Evolutionary conservation across 2,329 filamentous ascomycete species (phyloP), one percentile per base, ranked within the genome.

Genomic region (Chaetomium sp.): DNA sequence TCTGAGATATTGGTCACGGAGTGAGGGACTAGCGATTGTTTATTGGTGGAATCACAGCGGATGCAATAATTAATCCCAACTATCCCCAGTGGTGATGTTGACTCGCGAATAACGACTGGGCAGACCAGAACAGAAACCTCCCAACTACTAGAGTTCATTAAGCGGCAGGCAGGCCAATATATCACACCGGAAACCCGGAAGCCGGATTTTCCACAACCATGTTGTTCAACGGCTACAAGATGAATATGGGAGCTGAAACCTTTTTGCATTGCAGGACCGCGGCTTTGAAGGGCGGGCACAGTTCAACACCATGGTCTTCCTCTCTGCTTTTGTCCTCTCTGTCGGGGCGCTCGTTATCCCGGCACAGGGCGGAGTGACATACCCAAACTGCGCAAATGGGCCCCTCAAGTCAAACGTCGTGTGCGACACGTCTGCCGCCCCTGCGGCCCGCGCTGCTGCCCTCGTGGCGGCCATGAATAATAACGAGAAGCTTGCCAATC

Each of bases 401-500:
- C 60, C 67, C 19, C 59, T 70, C 31, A 63, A 58, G 38, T 61
- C 58, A 29, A 66, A 69, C 35, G 21, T 57, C 21, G 68, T 69
- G 9, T 70, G 68, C 62, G 57, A 70, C 42, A 64, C 67, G 3
- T 55, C 65, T 3, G 65, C 64, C 19, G 72, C 71, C 31, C 71
- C 75, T 2, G 72, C 75, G 9, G 75, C 79, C 31, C 75, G 82
- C 50, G 80, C 81, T 1, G 75, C 74, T 16, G 81, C 82, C 47
- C 76, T 87, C 1, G 78, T 86, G 38, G 77, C 78, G 1, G 77
- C 79, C 25, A 81, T 87, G 69, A 83, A 77, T 3, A 74, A 82
- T 12, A 79, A 79, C 49, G 84, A 87, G 72, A 84, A 86, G 68
- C 80, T 87, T 25, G 85, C 85, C 63, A 77, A 77, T 53, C 72